Evolutionary conservation across 129 eudicot genomes (phyloP), one percentile per base, ranked within the genome.

Genomic region (Flaveria robusta): DNA sequence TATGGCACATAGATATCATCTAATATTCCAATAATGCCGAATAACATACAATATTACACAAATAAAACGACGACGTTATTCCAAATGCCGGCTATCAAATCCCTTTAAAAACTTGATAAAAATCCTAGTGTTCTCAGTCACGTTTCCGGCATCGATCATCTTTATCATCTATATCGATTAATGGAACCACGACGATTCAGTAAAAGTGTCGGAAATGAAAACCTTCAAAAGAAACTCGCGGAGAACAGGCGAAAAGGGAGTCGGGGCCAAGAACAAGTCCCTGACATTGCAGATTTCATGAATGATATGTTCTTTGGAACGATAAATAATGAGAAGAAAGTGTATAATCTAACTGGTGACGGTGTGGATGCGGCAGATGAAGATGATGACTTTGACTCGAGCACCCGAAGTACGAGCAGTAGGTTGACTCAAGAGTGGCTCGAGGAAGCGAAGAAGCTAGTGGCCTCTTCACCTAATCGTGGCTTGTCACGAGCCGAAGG

Each of bases 201-300:
- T 81, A 75, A 88, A 15, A 77, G 74, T 29, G 68, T 74, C 20
- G 82, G 85, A 19, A 82, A 74, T 31, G 91, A 86, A 70, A 85
- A 59, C 43, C 81, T 86, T 14, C 91, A 82, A 31, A 88, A 72
- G 81, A 84, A 82, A 46, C 42, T 80, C 8, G 84, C 65, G 1
- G 87, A 85, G 63, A 88, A 54, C 14, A 81, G 84, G 45, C 82
- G 81, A 20, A 70, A 81, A 18, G 82, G 76, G 51, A 76, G 76
- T 11, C 77, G 85, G 46, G 75, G 84, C 18, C 84, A 74, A 74
- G 87, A 82, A 66, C 84, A 84, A 41, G 82, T 56, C 65, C 97
- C 97, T 1, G 97, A 91, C 87, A 82, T 91, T 1, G 87, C 97
- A 4, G 97, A 91, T 87, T 88, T 91, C 55, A 88, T 91, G 94